phyloP scores from a whole-genome alignment of 176 grass and related monocot species.

The Hsuehochloa calcarea region DNA sequence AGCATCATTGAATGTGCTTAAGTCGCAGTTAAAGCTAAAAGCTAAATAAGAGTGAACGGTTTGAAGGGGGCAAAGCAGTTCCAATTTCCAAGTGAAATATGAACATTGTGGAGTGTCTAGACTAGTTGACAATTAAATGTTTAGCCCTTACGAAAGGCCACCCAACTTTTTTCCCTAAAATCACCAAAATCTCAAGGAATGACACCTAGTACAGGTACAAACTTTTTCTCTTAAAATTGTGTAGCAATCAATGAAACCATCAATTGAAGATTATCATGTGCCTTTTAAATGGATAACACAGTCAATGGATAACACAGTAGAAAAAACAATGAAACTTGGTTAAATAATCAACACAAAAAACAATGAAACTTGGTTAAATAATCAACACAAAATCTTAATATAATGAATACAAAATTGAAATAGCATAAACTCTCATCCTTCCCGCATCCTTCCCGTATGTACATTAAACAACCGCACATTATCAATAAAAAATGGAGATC shows the following conservation, averaged over 20 bases:
- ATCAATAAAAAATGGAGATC: background rate
- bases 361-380: background rate
- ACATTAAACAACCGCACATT: background rate
- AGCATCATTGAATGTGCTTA: background rate
- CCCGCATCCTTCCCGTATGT: too few species aligned
- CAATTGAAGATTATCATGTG: background rate
- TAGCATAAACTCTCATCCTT: background rate
- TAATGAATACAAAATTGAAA: background rate
- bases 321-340: background rate
- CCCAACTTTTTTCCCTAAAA: background rate
- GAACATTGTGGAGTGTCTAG: background rate
- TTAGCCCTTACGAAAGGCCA: background rate
- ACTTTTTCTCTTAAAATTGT: background rate
- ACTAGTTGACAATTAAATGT: background rate
- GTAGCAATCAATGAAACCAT: slow-evolving; percentile 16
- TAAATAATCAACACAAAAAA: background rate
- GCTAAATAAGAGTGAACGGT: background rate
- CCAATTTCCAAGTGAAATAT: background rate
- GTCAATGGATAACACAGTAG: background rate
- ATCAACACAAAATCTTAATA: background rate
- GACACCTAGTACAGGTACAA: background rate
- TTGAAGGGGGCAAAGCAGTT: background rate
- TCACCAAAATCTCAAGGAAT: background rate
- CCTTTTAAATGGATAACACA: background rate
- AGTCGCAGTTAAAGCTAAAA: slow-evolving; percentile 5